Evolutionary conservation across 176 grass and related monocot species (phyloP).

Genomic region (Eragrostis curvula): DNA sequence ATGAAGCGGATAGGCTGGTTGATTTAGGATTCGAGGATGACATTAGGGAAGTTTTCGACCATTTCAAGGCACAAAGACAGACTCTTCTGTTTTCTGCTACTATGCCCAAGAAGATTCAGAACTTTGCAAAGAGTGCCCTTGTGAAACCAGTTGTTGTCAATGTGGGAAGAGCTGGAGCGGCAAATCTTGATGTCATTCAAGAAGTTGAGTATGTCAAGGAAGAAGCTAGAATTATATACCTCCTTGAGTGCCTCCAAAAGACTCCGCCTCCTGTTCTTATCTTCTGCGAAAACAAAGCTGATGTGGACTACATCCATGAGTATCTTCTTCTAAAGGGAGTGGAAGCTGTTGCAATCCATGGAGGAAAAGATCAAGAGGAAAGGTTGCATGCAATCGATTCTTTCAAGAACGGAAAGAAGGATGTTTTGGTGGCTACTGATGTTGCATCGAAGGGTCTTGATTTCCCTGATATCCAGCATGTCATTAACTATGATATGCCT

Average conservation of each 20-base stretch:
- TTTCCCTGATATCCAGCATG: conserved; percentile 97
- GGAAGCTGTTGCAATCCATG: conserved; percentile 89
- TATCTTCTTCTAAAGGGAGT: conserved; percentile 97
- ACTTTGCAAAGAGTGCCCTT: conserved; percentile 82
- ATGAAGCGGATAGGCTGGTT: conserved; percentile 96
- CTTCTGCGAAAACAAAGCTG: conserved; percentile 91
- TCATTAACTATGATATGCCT: conserved; percentile 98
- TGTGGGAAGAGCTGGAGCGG: conserved; percentile 92
- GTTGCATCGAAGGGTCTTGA: conserved; percentile 97
- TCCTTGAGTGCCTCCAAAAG: conserved; percentile 94
- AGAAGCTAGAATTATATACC: conserved; percentile 89
- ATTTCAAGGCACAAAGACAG: conserved; percentile 94
- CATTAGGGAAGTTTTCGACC: conserved; percentile 91
- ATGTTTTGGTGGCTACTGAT: conserved; percentile 92
- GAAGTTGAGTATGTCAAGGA: conserved; percentile 99
- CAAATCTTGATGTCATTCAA: conserved; percentile 97
- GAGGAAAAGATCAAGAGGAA: conserved; percentile 97
- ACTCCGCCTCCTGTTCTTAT: conserved; percentile 89
- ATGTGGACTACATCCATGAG: conserved; percentile 94
- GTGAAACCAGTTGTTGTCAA: conserved; percentile 89
- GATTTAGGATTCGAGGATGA: conserved; percentile 98
- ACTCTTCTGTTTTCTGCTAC: conserved; percentile 95
- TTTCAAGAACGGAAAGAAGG: conserved; percentile 82
- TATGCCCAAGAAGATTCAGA: conserved; percentile 98
- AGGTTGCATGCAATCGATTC: conserved; percentile 78